Evolutionary conservation across 441 rosid genomes (phyloP).

Genomic region (Pelargonium australe): DNA sequence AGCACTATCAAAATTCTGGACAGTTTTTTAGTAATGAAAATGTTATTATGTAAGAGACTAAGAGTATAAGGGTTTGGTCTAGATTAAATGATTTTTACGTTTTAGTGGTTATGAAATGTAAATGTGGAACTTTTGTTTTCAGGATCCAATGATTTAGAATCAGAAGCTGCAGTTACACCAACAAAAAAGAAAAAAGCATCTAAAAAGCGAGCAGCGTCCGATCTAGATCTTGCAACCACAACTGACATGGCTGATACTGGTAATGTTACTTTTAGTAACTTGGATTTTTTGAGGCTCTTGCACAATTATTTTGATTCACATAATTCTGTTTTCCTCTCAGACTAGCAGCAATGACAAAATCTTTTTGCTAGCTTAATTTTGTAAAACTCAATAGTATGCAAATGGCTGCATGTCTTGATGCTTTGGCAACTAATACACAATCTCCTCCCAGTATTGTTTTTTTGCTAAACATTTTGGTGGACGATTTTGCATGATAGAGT

Average conservation of each 20-base stretch:
- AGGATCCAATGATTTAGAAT: conserved; percentile 24
- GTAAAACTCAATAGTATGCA: too few relatives aligned
- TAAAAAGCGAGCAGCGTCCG: conserved; percentile 58
- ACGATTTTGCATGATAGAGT: neutral
- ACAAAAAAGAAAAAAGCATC: conserved; percentile 36
- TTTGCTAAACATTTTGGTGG: neutral
- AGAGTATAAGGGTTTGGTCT: neutral
- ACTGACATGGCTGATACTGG: conserved; percentile 31
- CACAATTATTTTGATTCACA: neutral
- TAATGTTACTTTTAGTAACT: conserved; percentile 21
- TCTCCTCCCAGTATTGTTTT: too few relatives aligned
- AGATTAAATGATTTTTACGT: neutral
- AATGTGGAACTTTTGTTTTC: conserved; percentile 3
- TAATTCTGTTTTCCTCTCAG: too few relatives aligned
- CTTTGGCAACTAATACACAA: too few relatives aligned
- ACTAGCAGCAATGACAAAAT: too few relatives aligned
- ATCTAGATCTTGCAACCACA: conserved; percentile 33
- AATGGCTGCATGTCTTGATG: too few relatives aligned
- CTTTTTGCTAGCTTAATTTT: too few relatives aligned
- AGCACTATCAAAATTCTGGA: neutral
- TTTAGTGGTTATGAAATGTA: too few relatives aligned
- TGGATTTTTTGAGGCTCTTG: neutral
- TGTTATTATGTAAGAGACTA: neutral
- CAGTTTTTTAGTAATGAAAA: neutral
- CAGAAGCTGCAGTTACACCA: conserved; percentile 33